These are phyloP conservation scores for Coemansia sp. DNA, from an alignment of 192 early-diverging fungal species.

Conservation along the genomic window DNA sequence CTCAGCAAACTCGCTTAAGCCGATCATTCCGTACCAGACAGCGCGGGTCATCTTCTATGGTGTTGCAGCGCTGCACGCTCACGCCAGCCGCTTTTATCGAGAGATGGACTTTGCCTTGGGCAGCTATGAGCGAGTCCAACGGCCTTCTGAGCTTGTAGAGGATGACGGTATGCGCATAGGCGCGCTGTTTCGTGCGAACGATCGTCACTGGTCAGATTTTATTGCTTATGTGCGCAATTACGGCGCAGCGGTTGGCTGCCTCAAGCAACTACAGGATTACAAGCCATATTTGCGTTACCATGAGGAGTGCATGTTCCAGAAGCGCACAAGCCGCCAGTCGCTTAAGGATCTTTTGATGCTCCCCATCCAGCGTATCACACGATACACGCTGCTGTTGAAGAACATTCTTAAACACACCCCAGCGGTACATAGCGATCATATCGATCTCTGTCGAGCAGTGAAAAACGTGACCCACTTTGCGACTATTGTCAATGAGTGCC, in stretches of 20 bases:
- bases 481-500: slow-evolving; percentile 51
- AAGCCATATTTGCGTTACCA: slow-evolving; percentile 51
- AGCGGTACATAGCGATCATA: slow-evolving; percentile 48
- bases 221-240: slow-evolving; percentile 53
- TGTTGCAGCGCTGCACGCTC: slow-evolving; percentile 44
- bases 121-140: slow-evolving; percentile 40
- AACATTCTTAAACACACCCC: slow-evolving; percentile 53
- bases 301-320: slow-evolving; percentile 49
- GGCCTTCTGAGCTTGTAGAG: slow-evolving; percentile 5
- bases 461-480: slow-evolving; percentile 53
- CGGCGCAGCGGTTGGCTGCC: slow-evolving; percentile 44
- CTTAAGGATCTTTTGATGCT: slow-evolving; percentile 53
- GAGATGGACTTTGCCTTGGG: slow-evolving; percentile 52
- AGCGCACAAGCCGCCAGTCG: slow-evolving; percentile 54
- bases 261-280: slow-evolving; percentile 52
- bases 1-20: slow-evolving; percentile 51
- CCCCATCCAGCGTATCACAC: slow-evolving; percentile 52
- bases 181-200: slow-evolving; percentile 41
- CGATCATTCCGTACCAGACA: slow-evolving; percentile 53
- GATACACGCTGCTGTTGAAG: slow-evolving; percentile 53
- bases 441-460: slow-evolving; percentile 50
- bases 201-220: slow-evolving; percentile 50
- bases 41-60: slow-evolving; percentile 46
- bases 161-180: slow-evolving; percentile 53
- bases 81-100: slow-evolving; percentile 51